Evolutionary conservation across 2,329 filamentous ascomycete genomes (phyloP), one percentile per base, ranked within the genome.

Genomic region (Epichloe sp.): DNA sequence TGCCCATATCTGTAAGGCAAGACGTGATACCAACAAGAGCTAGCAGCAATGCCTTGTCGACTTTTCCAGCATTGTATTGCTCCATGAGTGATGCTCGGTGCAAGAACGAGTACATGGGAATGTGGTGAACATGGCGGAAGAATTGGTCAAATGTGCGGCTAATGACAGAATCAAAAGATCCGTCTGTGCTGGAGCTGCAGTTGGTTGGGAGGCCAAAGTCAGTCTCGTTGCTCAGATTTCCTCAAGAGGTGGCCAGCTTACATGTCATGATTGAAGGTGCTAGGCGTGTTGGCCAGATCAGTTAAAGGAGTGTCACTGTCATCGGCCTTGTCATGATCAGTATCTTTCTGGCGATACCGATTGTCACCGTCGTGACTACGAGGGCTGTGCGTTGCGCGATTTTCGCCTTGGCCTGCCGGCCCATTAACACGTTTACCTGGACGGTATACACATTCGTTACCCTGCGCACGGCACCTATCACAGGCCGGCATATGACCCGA

Each of bases 61-160:
- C 73, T 54, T 76, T 76, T 46, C 76, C 76, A 4, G 74, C 71
- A 55, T 78, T 73, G 59, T 78, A 78, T 34, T 77, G 71, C 59
- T 79, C 76, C 75, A 79, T 78, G 23, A 80, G 71, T 2, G 77
- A 80, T 12, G 77, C 76, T 26, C 76, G 75, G 57, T 80, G 77
- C 15, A 80, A 63, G 52, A 80, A 80, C 11, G 76, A 77, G 63
- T 76, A 77, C 57, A 77, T 75, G 44, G 77, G 75, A 48, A 80
- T 76, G 54, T 80, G 77, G 62, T 80, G 76, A 41, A 80, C 70
- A 58, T 79, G 74, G 42, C 74, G 73, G 60, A 80, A 80, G 64
- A 78, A 80, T 56, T 74, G 72, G 57, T 76, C 75, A 55, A 80
- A 77, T 5, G 75, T 76, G 40, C 71, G 71, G 47, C 71, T 66